Evolutionary conservation across 768 basidiomycete genomes (phyloP).

Genomic region (Termitomyces sp.): DNA sequence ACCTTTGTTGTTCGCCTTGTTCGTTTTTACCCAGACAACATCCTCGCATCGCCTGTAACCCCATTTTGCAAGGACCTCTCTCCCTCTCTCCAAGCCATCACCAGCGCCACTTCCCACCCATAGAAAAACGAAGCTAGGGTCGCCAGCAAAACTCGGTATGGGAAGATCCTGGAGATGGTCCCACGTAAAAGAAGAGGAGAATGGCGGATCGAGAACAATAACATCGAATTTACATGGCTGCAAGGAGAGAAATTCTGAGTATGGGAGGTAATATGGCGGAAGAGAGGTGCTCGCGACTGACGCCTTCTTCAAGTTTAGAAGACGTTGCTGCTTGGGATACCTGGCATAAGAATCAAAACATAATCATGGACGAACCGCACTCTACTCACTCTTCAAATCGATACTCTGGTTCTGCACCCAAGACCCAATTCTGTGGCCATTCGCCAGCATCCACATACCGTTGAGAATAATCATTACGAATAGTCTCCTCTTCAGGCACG

Average conservation of each 20-base stretch:
- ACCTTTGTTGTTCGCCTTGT: conserved; percentile 64
- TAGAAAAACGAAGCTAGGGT: conserved; percentile 91
- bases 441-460: conserved; percentile 88
- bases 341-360: conserved; percentile 35
- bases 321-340: conserved; percentile 89
- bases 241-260: conserved; percentile 51
- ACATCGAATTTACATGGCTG: conserved; percentile 81
- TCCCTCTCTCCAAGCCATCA: conserved; percentile 87
- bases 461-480: conserved; percentile 92
- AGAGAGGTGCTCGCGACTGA: conserved; percentile 69
- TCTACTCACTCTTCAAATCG: conserved; percentile 90
- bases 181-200: conserved; percentile 85
- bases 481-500: conserved; percentile 91
- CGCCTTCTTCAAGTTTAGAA: conserved; percentile 79
- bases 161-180: conserved; percentile 80
- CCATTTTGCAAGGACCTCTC: conserved; percentile 91
- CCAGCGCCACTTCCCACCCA: conserved; percentile 94
- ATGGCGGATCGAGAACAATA: conserved; percentile 88
- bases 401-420: conserved; percentile 83
- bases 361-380: background rate
- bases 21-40: conserved; percentile 98
- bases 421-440: conserved; percentile 92
- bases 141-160: conserved; percentile 77
- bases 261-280: conserved; percentile 70
- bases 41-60: conserved; percentile 95